Evolutionary conservation across 371 early-diverging fungal genomes (phyloP).

Genomic region (Apophysomyces variabilis): DNA sequence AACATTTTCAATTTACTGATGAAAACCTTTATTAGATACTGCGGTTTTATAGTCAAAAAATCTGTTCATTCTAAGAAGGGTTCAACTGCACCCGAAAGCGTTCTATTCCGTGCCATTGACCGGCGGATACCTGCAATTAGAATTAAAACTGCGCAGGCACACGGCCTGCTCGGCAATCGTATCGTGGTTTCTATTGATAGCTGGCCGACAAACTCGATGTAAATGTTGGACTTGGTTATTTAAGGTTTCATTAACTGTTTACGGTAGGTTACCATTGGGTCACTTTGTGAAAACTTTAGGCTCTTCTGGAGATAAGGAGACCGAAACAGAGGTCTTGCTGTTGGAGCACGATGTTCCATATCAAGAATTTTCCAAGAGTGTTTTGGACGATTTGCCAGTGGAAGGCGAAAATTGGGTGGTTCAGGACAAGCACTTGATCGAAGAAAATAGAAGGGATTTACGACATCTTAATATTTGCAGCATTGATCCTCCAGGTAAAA

Average conservation of each 20-base stretch:
- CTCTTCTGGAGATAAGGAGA: conserved; percentile 88
- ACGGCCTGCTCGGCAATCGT: conserved; percentile 74
- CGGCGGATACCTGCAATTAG: conserved; percentile 89
- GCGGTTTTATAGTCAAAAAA: conserved; percentile 88
- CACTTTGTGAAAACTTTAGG: conserved; percentile 94
- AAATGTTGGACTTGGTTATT: conserved; percentile 18
- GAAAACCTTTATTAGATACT: conserved; percentile 50
- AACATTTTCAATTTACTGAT: background rate
- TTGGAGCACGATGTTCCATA: conserved; percentile 96
- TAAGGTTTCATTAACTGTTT: background rate
- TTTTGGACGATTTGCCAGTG: conserved; percentile 78
- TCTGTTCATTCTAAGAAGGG: conserved; percentile 61
- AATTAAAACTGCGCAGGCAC: conserved; percentile 89
- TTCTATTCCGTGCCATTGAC: conserved; percentile 90
- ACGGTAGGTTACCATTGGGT: conserved; percentile 70
- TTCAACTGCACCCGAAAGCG: conserved; percentile 53
- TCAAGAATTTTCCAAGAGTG: conserved; percentile 87
- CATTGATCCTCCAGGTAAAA: conserved; percentile 95
- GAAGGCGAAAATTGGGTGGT: conserved; percentile 92
- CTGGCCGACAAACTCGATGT: conserved; percentile 82
- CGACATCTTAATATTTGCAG: conserved; percentile 88
- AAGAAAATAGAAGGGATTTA: conserved; percentile 77
- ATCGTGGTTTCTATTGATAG: conserved; percentile 91
- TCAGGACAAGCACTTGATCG: conserved; percentile 66
- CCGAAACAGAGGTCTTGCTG: conserved; percentile 94